Evolutionary conservation across 306 rosid species (phyloP).

Genomic region (Fragaria ananassa): DNA sequence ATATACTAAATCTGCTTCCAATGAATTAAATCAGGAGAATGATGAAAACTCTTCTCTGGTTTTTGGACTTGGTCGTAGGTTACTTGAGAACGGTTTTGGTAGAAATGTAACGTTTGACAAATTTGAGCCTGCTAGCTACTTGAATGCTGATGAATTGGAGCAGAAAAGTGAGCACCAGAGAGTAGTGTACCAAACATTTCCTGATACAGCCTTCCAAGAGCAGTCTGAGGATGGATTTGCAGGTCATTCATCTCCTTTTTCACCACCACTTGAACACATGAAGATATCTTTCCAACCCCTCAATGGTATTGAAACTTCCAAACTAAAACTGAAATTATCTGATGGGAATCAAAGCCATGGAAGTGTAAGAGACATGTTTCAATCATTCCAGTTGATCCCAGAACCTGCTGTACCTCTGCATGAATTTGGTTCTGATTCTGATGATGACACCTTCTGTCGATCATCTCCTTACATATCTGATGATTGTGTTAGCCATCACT

Average conservation of each 20-base stretch:
- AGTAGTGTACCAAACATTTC: constrained; percentile 28
- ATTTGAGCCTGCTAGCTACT: constrained; percentile 37
- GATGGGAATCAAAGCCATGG: constrained; percentile 62
- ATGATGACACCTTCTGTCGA: constrained; percentile 90
- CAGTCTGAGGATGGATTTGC: constrained; percentile 43
- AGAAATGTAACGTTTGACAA: constrained; percentile 48
- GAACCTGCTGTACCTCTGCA: constrained; percentile 58
- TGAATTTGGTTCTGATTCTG: constrained; percentile 64
- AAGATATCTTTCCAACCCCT: constrained; percentile 87
- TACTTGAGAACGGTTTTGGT: constrained; percentile 60
- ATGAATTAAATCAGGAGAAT: constrained; percentile 34
- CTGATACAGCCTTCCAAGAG: constrained; percentile 41
- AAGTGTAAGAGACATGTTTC: constrained; percentile 59
- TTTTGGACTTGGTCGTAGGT: constrained; percentile 72
- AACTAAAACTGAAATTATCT: constrained; percentile 69
- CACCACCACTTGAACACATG: constrained; percentile 97
- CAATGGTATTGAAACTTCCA: constrained; percentile 57
- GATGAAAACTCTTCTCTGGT: constrained; percentile 52
- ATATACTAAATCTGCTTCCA: constrained; percentile 33
- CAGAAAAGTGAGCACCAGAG: constrained; percentile 37
- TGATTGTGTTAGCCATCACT: constrained; percentile 67
- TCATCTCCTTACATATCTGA: constrained; percentile 74
- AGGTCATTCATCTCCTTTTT: constrained; percentile 57
- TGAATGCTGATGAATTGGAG: constrained; percentile 44
- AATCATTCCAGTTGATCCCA: constrained; percentile 83